These are phyloP conservation scores for Cryptosporidium ryanae DNA, from an alignment of 169 alveolate genomes.

Conservation along the genomic window DNA sequence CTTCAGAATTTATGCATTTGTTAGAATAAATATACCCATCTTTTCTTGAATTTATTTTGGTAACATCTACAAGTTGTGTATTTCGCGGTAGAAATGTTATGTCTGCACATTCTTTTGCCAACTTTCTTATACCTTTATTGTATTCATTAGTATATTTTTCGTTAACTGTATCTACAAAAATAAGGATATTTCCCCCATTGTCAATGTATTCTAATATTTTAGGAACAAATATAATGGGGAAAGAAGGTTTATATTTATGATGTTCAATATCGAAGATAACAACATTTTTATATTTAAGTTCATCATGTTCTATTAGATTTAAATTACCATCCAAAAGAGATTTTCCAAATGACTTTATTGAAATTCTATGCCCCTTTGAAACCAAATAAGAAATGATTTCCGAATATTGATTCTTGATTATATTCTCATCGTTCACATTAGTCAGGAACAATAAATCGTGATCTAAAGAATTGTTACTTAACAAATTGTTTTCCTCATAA, in stretches of 20 bases:
- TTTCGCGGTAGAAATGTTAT: slow-evolving; percentile 43
- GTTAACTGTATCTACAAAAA: slow-evolving; percentile 47
- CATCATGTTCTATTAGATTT: slow-evolving; percentile 14
- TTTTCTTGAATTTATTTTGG: neutral
- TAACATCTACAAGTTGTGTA: slow-evolving; percentile 34
- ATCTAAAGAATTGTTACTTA: neutral
- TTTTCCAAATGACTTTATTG: slow-evolving; percentile 10
- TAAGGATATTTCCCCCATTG: slow-evolving; percentile 35
- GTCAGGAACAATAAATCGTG: slow-evolving; percentile 26
- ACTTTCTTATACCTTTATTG: slow-evolving; percentile 5
- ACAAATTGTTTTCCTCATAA: no score
- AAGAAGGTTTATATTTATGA: slow-evolving; percentile 12
- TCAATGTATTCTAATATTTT: slow-evolving; percentile 34
- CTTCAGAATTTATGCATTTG: slow-evolving; percentile 46
- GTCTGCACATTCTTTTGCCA: slow-evolving; percentile 69
- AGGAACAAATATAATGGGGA: slow-evolving; percentile 9
- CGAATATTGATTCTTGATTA: neutral
- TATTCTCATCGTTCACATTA: slow-evolving; percentile 23
- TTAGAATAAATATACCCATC: slow-evolving; percentile 7
- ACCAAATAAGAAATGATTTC: slow-evolving; percentile 10
- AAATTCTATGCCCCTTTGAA: slow-evolving; percentile 27
- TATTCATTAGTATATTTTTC: neutral
- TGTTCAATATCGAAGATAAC: slow-evolving; percentile 25
- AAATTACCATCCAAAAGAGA: slow-evolving; percentile 9
- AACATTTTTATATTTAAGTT: slow-evolving; percentile 19